Evolutionary conservation across 306 rosid species (phyloP), one percentile per base, ranked within the genome.

Genomic region (Acacia confusa): DNA sequence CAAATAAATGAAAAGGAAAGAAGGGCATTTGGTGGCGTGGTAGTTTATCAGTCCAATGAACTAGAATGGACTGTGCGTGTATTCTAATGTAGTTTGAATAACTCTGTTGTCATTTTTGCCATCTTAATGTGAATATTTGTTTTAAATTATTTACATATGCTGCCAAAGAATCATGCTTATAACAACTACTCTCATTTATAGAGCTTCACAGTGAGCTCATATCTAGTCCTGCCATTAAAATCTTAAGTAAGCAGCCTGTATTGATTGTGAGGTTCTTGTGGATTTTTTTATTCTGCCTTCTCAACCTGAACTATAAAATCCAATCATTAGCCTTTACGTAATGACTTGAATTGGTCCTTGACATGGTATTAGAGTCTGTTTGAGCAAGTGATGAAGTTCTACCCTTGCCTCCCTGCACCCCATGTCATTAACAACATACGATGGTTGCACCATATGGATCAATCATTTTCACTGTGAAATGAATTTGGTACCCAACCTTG

Each of bases 21-120:
- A 43, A 15, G 53, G 75, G 75, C 57, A 44, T 70, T 22, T 11
- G 28, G 72, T 25, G 5, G 57, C 13, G 24, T 43, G 75, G 50
- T 25, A 22, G 53, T 44, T 6, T 2, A 67, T 40, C 53, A 40
- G 27, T 41, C 74, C 53, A 41, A 20, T 22, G 52, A 77, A 61
- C 69, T 60, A 48, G 61, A 70, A 78, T 81, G 47, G 27, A 52
- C 25, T 58, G 43, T 72, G 43, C 34, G 25, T 65, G 80, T 55
- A 63, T 63, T 78, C 41, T 70, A 52, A 34, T 45, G 15, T 69
- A 20, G 52, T 40, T 11, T 69, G 55, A 22, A 70, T 32, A n/a
- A 48, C 61, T 32, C 11, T 52, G 47, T 19, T 32, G 30, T 15
- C 32, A 20, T 6, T 74, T 52, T 53, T 52, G 25, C 78, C n/a